Conservation (phyloP, 108 stramenopile genomes). For the Seminavis robusta region DNA sequence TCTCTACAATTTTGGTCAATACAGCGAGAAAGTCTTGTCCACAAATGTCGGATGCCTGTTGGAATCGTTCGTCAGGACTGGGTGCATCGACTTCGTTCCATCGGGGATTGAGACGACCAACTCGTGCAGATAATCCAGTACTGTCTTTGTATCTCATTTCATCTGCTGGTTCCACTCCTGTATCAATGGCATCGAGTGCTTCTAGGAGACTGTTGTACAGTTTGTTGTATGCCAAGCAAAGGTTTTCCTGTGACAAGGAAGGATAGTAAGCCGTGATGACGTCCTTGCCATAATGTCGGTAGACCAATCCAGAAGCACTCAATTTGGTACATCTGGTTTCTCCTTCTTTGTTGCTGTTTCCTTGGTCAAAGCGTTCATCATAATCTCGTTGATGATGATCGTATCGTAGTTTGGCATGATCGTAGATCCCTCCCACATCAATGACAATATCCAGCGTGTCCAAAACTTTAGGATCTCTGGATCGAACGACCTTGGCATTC, state of each 20-base stretch:
- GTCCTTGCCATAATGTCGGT: conserved; percentile 95
- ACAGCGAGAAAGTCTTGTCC: conserved; percentile 82
- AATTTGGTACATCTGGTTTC: conserved; percentile 78
- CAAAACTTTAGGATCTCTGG: conserved; percentile 77
- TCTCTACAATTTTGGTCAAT: conserved; percentile 76
- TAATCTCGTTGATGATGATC: conserved; percentile 98
- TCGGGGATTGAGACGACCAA: conserved; percentile 84
- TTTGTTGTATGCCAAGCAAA: conserved; percentile 65
- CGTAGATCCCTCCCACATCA: conserved; percentile 96
- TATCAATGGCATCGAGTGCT: conserved; percentile 99
- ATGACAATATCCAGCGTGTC: conserved; percentile 89
- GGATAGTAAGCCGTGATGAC: conserved; percentile 81
- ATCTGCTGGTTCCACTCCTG: conserved; percentile 87
- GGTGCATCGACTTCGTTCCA: conserved; percentile 90
- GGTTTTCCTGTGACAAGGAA: conserved; percentile 32
- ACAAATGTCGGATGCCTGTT: conserved; percentile 80
- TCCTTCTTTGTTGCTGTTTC: conserved; percentile 16
- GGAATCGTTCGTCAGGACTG: conserved; percentile 83
- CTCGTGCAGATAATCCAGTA: conserved; percentile 85
- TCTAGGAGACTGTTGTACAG: conserved; percentile 90
- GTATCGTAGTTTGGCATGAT: conserved; percentile 77
- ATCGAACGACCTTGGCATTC: conserved; percentile 81
- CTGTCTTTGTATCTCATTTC: conserved; percentile 73
- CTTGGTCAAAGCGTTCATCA: conserved; percentile 71
- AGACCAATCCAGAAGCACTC: conserved; percentile 93